Conservation (phyloP, 108 stramenopile species). For the Cyclotella kingstonii region DNA sequence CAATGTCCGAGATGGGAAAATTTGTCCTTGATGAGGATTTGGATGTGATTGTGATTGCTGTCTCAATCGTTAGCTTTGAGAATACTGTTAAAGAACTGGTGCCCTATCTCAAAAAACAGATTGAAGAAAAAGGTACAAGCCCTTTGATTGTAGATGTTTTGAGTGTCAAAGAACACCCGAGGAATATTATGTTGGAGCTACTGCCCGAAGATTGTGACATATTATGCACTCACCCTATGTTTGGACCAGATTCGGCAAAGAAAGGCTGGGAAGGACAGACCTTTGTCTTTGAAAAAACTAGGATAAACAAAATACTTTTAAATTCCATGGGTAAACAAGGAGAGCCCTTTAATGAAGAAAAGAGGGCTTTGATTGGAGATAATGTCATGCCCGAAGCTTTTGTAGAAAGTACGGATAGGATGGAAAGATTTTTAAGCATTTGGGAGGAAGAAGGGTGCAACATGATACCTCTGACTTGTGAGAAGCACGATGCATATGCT, state of each 20-base stretch:
- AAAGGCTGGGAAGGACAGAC: conserved; percentile 92
- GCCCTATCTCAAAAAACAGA: conserved; percentile 28
- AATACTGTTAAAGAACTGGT: conserved; percentile 55
- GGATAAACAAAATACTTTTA: conserved; percentile 61
- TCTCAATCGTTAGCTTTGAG: conserved; percentile 95
- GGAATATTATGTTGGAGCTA: conserved; percentile 76
- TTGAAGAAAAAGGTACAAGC: conserved; percentile 47
- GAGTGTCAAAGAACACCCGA: conserved; percentile 95
- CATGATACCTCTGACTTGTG: conserved; percentile 97
- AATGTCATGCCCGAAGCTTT: conserved; percentile 71
- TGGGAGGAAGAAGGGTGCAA: conserved; percentile 98
- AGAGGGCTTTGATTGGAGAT: conserved; percentile 43
- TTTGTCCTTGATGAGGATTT: conserved; percentile 52
- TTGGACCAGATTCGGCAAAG: conserved; percentile 63
- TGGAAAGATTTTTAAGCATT: conserved; percentile 92
- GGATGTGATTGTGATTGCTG: conserved; percentile 92
- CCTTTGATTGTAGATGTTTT: conserved; percentile 95
- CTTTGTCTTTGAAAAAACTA: conserved; percentile 94
- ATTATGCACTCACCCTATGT: conserved; percentile 99
- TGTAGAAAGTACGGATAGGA: conserved; percentile 68
- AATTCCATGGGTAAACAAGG: conserved; percentile 27
- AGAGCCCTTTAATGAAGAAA: conserved; percentile 11
- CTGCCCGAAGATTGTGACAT: conserved; percentile 90
- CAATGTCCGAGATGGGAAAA: conserved; percentile 53
- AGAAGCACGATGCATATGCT: conserved; percentile 93